Base-by-base conservation (phyloP, 2,329 filamentous ascomycete genomes). In the Moelleriella libera region DNA sequence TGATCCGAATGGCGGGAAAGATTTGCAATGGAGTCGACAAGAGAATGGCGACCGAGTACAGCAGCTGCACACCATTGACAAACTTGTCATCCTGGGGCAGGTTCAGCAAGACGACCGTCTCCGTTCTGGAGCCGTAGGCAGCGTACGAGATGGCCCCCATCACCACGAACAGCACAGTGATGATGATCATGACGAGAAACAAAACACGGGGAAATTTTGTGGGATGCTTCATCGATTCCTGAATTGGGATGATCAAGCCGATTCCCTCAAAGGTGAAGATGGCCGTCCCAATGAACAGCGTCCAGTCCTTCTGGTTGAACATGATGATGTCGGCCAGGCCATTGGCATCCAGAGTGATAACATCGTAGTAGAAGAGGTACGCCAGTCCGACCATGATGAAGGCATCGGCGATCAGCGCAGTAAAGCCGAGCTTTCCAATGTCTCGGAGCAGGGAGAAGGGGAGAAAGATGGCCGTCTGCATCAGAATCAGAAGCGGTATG, bases 181-280 rank as follows among this genome's bases (percentile, higher is more conserved):
- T 95, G 63, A 95, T 83, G 57, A 96, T 75, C 92, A 98, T 98
- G 58, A 98, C 88, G 41, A 80, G 76, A 45, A 82, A 84, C 53
- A 98, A 80, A 44, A 98, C 90, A 50, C 78, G 77, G 44, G 92
- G 88, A 64, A 98, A 98, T 62, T 94, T 90, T 53, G 82, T 73
- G 0, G 90, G 94, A 41, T 89, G 74, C 60, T 83, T 85, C 92
- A 98, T 98, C 28, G 89, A 94, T 59, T 94, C 89, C 65, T 98
- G 94, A 50, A 98, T 96, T 0, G 94, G 92, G 52, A 98, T 96
- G 64, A 98, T 94, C 45, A 98, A 78, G 10, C 92, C 94, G 51
- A 98, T 94, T 30, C 92, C 92, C 62, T 98, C 92, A 60, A 97
- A 98, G 0, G 92, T 97, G 68, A 98, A 98, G 62, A 98, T 97